A percentile compares a stretch with the other conserved stretches of the same genome.
phyloP scores from a whole-genome alignment of 495 filamentous ascomycete genomes.

The Parachaetomium inaequale region DNA sequence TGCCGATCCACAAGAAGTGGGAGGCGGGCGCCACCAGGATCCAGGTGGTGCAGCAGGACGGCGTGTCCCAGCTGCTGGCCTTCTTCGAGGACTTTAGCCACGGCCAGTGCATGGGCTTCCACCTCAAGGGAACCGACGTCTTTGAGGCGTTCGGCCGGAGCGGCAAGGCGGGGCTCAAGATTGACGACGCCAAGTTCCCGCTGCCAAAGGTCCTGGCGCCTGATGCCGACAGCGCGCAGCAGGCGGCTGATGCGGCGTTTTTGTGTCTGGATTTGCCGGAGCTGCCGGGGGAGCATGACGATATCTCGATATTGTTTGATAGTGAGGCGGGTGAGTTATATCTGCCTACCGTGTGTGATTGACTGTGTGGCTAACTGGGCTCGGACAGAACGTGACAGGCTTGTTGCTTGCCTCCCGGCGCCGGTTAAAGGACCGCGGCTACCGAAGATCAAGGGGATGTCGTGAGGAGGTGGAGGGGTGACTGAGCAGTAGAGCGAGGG shows the following conservation, averaged over 20 bases:
- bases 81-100: slow-evolving; percentile 83
- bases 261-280: slow-evolving; percentile 81
- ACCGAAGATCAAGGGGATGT: slow-evolving; percentile 27
- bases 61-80: slow-evolving; percentile 67
- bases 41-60: slow-evolving; percentile 72
- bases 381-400: slow-evolving; percentile 42
- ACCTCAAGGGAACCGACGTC: slow-evolving; percentile 72
- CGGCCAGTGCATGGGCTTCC: slow-evolving; percentile 82
- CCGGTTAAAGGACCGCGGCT: slow-evolving; percentile 45
- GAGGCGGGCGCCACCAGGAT: slow-evolving; percentile 70
- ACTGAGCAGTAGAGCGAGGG: background rate
- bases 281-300: slow-evolving; percentile 85
- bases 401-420: slow-evolving; percentile 44
- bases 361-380: background rate
- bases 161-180: slow-evolving; percentile 63
- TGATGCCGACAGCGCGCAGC: slow-evolving; percentile 38
- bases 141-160: slow-evolving; percentile 68
- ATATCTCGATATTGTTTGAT: slow-evolving; percentile 81
- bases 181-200: slow-evolving; percentile 88
- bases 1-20: slow-evolving; percentile 90
- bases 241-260: slow-evolving; percentile 55
- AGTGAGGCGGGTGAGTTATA: slow-evolving; percentile 64
- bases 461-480: background rate
- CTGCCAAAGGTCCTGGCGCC: slow-evolving; percentile 59
- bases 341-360: background rate